Evolutionary conservation across 306 rosid genomes (phyloP).

Genomic region (Urtica urens): DNA sequence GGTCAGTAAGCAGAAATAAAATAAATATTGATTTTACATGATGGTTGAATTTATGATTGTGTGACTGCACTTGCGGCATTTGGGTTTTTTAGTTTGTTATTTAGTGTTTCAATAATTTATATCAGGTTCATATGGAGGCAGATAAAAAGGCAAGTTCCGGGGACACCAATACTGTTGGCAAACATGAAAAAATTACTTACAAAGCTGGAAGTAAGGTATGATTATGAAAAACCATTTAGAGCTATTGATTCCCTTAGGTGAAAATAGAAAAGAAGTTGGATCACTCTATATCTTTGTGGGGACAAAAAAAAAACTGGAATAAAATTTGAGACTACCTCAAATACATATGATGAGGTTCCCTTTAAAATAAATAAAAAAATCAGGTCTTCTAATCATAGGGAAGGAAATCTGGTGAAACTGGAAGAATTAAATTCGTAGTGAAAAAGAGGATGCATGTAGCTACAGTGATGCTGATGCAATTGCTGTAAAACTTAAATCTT

Average conservation of each 20-base stretch:
- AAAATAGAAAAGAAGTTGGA: too few relatives aligned
- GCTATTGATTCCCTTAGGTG: neutral
- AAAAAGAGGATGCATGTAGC: too few relatives aligned
- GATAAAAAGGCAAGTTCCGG: conserved; percentile 68
- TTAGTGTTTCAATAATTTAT: conserved; percentile 15
- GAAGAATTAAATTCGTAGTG: too few relatives aligned
- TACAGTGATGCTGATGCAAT: too few relatives aligned
- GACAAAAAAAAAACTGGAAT: too few relatives aligned
- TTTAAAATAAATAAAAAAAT: too few relatives aligned
- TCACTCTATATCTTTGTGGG: too few relatives aligned
- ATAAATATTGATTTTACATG: neutral
- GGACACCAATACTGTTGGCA: conserved; percentile 37
- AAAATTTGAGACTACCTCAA: too few relatives aligned
- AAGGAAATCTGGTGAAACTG: too few relatives aligned
- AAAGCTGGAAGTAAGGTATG: conserved; percentile 85
- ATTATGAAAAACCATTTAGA: conserved; percentile 1
- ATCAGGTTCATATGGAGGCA: conserved; percentile 93
- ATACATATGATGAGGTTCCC: too few relatives aligned
- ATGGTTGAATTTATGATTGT: conserved; percentile 18
- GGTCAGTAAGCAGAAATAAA: conserved; percentile 32
- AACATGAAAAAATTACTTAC: conserved; percentile 65
- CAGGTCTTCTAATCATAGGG: too few relatives aligned
- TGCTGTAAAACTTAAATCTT: too few relatives aligned
- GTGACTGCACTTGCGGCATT: conserved; percentile 13
- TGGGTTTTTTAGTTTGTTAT: conserved; percentile 1